A percentile compares a stretch with the other conserved stretches of the same genome.
phyloP scores from a whole-genome alignment of 306 rosid genomes.

The Prunus salicina region DNA sequence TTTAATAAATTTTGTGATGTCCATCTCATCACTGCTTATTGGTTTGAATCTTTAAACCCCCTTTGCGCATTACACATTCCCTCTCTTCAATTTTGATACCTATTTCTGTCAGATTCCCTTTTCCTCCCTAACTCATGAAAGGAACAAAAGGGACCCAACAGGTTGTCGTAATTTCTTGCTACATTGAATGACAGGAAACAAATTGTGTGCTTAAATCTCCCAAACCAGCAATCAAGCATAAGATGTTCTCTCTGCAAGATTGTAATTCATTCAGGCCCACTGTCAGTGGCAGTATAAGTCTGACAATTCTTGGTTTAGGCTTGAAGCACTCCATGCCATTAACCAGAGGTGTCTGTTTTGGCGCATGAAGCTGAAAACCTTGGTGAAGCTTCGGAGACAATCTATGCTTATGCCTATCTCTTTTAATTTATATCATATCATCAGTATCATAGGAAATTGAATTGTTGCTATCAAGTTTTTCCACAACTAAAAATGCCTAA shows the following conservation, averaged over 20 bases:
- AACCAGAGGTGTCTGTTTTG: slow-evolving; percentile 45
- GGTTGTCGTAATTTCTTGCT: slow-evolving; percentile 51
- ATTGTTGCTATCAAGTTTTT: background rate
- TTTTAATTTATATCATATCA: slow-evolving; percentile 5
- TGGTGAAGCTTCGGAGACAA: slow-evolving; percentile 58
- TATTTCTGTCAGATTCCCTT: background rate
- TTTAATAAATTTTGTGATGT: no score
- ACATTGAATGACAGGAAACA: slow-evolving; percentile 73
- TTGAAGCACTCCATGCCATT: slow-evolving; percentile 34
- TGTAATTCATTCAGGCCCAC: slow-evolving; percentile 53
- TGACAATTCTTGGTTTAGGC: slow-evolving; percentile 39
- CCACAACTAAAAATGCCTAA: background rate
- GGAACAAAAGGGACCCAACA: slow-evolving; percentile 18
- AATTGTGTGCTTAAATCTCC: slow-evolving; percentile 70
- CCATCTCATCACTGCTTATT: no score
- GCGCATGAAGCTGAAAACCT: slow-evolving; percentile 56
- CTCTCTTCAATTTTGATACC: background rate
- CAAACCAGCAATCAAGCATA: slow-evolving; percentile 60
- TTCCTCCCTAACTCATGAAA: background rate
- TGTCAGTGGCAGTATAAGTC: slow-evolving; percentile 48
- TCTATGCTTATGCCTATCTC: slow-evolving; percentile 23
- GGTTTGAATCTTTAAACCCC: background rate
- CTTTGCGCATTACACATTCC: background rate
- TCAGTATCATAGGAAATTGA: background rate
- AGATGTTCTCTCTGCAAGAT: slow-evolving; percentile 50